Evolutionary conservation across 75 land plant genomes (phyloP).

Genomic region (Pinus taeda): DNA sequence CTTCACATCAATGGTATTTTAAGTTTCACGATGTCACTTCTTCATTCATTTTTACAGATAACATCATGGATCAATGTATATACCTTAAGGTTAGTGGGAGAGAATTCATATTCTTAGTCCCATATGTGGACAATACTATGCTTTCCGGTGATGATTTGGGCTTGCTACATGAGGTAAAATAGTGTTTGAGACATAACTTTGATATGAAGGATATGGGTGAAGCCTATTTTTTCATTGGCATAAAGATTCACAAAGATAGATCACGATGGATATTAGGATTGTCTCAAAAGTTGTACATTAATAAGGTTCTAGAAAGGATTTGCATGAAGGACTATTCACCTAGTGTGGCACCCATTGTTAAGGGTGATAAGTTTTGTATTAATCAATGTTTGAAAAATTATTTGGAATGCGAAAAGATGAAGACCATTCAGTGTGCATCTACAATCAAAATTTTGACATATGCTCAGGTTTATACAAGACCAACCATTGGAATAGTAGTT

Average conservation of each 20-base stretch:
- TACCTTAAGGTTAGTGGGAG: constrained; percentile 6
- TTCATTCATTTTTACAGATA: no score
- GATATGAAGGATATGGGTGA: no score
- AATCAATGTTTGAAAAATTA: constrained; percentile 10
- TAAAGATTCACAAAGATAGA: no score
- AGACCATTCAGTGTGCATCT: constrained; percentile 24
- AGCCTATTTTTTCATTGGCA: constrained; percentile 15
- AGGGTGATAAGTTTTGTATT: constrained; percentile 12
- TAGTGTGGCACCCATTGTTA: no score
- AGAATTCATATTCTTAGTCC: constrained; percentile 18
- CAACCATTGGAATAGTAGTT: constrained; percentile 4
- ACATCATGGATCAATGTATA: no score
- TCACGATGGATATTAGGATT: constrained; percentile 9
- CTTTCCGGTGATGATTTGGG: constrained; percentile 16
- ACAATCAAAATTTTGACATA: constrained; percentile 7
- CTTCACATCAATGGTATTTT: constrained; percentile 16
- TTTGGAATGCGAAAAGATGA: constrained; percentile 11
- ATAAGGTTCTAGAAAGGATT: constrained; percentile 25
- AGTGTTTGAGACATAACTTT: constrained; percentile 8
- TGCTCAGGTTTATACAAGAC: constrained; percentile 7
- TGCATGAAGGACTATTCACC: constrained; percentile 2
- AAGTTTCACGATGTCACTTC: no score
- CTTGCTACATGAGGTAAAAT: constrained; percentile 8
- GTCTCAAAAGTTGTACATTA: constrained; percentile 24
- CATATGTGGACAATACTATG: constrained; percentile 37